phyloP scores from a whole-genome alignment of 345 rosid genomes.

The Stellera chamaejasme region DNA sequence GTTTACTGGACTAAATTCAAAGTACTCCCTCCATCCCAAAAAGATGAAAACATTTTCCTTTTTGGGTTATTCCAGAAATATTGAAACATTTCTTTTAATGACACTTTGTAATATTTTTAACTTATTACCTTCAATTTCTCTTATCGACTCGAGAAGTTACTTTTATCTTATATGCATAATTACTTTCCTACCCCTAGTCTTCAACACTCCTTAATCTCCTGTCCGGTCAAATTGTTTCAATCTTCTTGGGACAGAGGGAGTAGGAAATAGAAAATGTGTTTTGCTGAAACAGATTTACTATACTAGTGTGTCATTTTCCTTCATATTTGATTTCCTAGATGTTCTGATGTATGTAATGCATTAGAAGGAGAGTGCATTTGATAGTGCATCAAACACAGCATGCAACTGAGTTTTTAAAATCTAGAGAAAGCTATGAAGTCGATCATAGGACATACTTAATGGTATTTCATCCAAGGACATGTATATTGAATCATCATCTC shows the following conservation, averaged over 20 bases:
- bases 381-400: slow-evolving; percentile 8
- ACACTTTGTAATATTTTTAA: too few relatives aligned
- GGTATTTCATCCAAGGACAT: slow-evolving; percentile 99
- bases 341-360: slow-evolving; percentile 4
- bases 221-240: not conserved
- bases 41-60: too few relatives aligned
- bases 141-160: too few relatives aligned
- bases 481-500: slow-evolving; percentile 86
- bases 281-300: not conserved
- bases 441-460: slow-evolving; percentile 48
- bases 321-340: slow-evolving; percentile 1
- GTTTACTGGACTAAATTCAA: not conserved
- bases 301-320: not conserved
- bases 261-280: not conserved
- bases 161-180: too few relatives aligned
- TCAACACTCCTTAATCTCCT: too few relatives aligned
- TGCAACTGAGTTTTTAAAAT: slow-evolving; percentile 13
- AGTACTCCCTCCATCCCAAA: too few relatives aligned
- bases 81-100: too few relatives aligned
- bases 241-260: not conserved
- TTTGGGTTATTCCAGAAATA: too few relatives aligned
- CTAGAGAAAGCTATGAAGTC: slow-evolving; percentile 20
- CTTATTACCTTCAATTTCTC: too few relatives aligned
- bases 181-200: too few relatives aligned
- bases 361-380: slow-evolving; percentile 6